These are phyloP conservation scores for Schoenoplectus tabernaemontani DNA, from an alignment of 202 grass and related monocot species.

Conservation along the genomic window DNA sequence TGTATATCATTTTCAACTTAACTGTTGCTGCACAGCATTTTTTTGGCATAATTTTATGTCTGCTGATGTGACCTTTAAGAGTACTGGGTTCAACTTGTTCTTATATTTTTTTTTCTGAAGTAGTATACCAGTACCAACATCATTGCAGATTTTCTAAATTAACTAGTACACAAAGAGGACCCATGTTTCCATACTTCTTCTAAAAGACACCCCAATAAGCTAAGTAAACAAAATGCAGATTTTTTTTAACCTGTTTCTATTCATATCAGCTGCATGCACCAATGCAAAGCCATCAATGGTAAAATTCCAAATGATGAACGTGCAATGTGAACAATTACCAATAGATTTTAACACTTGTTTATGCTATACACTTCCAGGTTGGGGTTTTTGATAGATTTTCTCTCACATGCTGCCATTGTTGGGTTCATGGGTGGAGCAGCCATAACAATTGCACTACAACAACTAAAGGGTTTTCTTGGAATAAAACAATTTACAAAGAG, in stretches of 20 bases:
- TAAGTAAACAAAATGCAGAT: background rate
- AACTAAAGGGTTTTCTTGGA: constrained; percentile 81
- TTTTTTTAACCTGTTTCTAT: background rate
- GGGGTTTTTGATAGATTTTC: constrained; percentile 92
- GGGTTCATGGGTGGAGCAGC: constrained; percentile 97
- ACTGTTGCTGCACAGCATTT: background rate
- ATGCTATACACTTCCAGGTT: constrained; percentile 34
- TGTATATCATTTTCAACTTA: background rate
- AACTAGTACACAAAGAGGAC: background rate
- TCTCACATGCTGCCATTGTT: constrained; percentile 93
- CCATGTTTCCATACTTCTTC: background rate
- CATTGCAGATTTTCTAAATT: too few species aligned
- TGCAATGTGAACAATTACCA: background rate
- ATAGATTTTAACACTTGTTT: constrained; percentile 12
- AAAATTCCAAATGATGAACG: background rate
- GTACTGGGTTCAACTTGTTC: background rate
- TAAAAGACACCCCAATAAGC: background rate
- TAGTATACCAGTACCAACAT: background rate
- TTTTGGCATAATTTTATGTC: background rate
- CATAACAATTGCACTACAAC: constrained; percentile 89
- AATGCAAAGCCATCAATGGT: background rate
- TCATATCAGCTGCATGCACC: background rate
- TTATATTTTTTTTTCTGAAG: background rate
- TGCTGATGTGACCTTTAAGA: background rate
- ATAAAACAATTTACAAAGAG: constrained; percentile 75